Base-by-base conservation (phyloP, 192 early-diverging fungal genomes). In the Mortierella antarctica region DNA sequence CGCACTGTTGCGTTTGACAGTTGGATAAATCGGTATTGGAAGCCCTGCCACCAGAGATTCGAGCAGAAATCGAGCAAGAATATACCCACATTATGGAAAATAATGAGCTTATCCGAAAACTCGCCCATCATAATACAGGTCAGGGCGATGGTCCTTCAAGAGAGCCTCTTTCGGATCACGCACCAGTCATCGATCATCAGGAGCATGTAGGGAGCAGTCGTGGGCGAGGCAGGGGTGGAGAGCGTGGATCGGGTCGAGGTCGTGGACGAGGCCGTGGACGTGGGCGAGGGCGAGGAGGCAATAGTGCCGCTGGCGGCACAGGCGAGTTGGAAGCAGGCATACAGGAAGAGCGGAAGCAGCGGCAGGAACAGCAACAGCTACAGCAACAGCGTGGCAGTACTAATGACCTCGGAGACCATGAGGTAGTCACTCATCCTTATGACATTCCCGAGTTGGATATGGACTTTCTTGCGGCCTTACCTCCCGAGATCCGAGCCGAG, bases 1-100 rank as follows among this genome's bases (percentile, higher is more conserved):
- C 52, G 31, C 5, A 58, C 57, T 4, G 15, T 55, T 12, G 53
- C 11, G 11, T 12, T 51, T 51, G 2, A 51, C 50, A 83, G 82
- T 42, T 83, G 53, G 82, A 83, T 15, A 63, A 21, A 39, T 76
- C 72, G 0, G 82, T 83, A 1, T 13, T 83, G 18, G 41, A 83
- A 21, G 74, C 67, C 4, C 50, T 83, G 18, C 82, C 82, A 17
- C 51, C 67, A 20, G 70, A 74, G 20, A 76, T 83, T 12, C 74
- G 74, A 42, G 70, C 73, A 13, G 82, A 83, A 31, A 83, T 83
- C 42, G 73, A 71, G 68, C 62, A 65, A 50, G 74, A 74, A 40
- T 83, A 83, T 57, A 58, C 70, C 57, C 68, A 65, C 50, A 67
- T 70, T 42, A 70, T 71, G 46, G 75, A 79, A 31, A 71, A 71